A percentile compares a stretch with the other conserved stretches of the same genome.
Conservation (phyloP, 164 flowering plant species). For the Echeveria elegans region DNA sequence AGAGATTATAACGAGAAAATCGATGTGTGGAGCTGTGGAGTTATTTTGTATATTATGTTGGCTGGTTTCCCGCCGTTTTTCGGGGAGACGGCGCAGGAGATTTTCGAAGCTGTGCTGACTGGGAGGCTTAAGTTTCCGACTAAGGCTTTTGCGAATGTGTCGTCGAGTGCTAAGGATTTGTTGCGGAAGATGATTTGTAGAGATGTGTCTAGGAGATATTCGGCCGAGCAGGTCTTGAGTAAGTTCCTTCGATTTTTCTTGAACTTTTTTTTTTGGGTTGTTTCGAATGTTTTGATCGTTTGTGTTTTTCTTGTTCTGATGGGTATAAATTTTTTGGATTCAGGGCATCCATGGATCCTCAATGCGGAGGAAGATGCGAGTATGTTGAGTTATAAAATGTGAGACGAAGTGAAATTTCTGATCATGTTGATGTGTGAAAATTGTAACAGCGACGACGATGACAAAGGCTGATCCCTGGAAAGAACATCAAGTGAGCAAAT, state of each 20-base stretch:
- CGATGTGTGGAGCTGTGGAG: slow-evolving; percentile 85
- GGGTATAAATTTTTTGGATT: no score
- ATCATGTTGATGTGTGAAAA: no score
- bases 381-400: slow-evolving; percentile 36
- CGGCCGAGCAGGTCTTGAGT: slow-evolving; percentile 14
- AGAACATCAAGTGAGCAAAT: no score
- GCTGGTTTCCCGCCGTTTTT: slow-evolving; percentile 69
- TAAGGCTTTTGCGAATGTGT: slow-evolving; percentile 39
- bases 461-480: no score
- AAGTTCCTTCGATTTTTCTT: neutral
- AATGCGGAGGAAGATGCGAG: slow-evolving; percentile 51
- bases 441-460: neutral
- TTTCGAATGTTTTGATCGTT: no score
- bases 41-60: slow-evolving; percentile 61
- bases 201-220: slow-evolving; percentile 39
- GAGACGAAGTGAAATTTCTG: neutral
- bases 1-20: slow-evolving; percentile 64
- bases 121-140: slow-evolving; percentile 62
- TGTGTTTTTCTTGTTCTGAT: no score
- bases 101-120: slow-evolving; percentile 59
- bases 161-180: slow-evolving; percentile 56
- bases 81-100: slow-evolving; percentile 62
- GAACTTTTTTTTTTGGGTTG: no score
- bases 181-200: slow-evolving; percentile 52
- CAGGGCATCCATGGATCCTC: slow-evolving; percentile 39